Evolutionary conservation across 139 green algal species (phyloP), one percentile per base, ranked within the genome.

Genomic region (Edaphochlamys debaryana): DNA sequence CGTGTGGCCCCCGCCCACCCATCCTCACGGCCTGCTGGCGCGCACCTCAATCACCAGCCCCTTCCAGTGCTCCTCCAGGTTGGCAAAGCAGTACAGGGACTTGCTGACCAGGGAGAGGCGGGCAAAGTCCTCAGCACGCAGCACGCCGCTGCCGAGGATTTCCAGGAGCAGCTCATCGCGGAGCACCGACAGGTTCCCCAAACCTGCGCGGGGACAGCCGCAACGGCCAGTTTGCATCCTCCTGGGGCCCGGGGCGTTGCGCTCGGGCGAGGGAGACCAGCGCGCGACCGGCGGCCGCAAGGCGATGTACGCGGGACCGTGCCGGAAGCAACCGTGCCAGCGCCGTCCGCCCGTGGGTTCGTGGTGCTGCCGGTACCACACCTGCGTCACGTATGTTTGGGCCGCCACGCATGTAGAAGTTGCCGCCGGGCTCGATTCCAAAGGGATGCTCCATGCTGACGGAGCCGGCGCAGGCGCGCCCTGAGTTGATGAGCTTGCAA

Each of bases 41-140:
- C 42, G 6, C 48, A 95, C 91, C 91, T 98, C 89, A 0, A 99
- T 67, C 11, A 93, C 89, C 15, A 97, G 80, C 1, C 89, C 90
- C 63, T 95, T 97, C 96, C 96, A 99, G 8, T 97, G 85, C 15
- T 99, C 97, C 40, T 98, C 92, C 52, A 94, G 90, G 60, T 94
- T 91, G 22, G 68, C 83, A 45, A 98, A 99, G 79, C 89, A 95
- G 86, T 96, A 98, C 22, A 97, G 67, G 1, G 88, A 88, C 42
- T 87, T 88, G 86, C 89, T 95, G 69, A 79, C 79, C 7, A 60
- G 34, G 3, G 88, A 83, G 23, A 96, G 76, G 17, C 73, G 63
- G 0, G 52, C 85, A 66, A 98, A 87, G 56, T 93, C 86, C 23
- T 22, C 25, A 0, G 89, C 84, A 2, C 76, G 42, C 3, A 78